phyloP scores from a whole-genome alignment of 2,329 filamentous ascomycete species.

The Lasiodiplodia sp. region DNA sequence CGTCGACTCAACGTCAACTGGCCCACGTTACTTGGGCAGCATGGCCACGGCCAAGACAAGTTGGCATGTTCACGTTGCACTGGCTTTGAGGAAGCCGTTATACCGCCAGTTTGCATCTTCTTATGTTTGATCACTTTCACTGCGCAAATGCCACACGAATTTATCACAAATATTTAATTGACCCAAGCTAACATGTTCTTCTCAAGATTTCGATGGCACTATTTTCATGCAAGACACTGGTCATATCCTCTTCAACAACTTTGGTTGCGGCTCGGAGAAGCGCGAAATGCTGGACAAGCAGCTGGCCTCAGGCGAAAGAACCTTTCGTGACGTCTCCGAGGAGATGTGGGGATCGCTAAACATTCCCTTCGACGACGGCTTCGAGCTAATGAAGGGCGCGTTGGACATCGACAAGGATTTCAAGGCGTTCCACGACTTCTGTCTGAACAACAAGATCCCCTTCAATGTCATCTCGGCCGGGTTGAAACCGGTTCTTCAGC shows the following conservation, averaged over 20 bases:
- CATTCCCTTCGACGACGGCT: slow-evolving; percentile 72
- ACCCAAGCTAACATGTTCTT: background rate
- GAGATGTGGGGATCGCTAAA: slow-evolving; percentile 74
- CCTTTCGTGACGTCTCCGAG: slow-evolving; percentile 73
- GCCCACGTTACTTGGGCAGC: background rate
- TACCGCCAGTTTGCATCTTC: background rate
- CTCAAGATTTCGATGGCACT: slow-evolving; percentile 72
- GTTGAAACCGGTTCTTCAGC: slow-evolving; percentile 68
- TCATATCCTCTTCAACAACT: slow-evolving; percentile 71
- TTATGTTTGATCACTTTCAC: background rate
- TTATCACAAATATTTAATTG: too few relatives aligned
- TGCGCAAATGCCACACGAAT: background rate
- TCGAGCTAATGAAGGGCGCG: slow-evolving; percentile 66
- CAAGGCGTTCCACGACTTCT: slow-evolving; percentile 69
- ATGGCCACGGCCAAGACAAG: background rate
- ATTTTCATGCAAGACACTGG: slow-evolving; percentile 74
- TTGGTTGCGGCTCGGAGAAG: slow-evolving; percentile 66
- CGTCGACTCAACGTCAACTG: background rate
- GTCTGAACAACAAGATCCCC: slow-evolving; percentile 66
- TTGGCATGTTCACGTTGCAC: background rate
- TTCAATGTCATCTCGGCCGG: slow-evolving; percentile 75
- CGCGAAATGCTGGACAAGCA: slow-evolving; percentile 67
- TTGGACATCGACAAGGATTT: slow-evolving; percentile 72
- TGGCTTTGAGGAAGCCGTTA: background rate
- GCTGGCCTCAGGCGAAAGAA: slow-evolving; percentile 69